Base-by-base conservation (phyloP, 306 rosid genomes). In the Pyrus betulifolia region DNA sequence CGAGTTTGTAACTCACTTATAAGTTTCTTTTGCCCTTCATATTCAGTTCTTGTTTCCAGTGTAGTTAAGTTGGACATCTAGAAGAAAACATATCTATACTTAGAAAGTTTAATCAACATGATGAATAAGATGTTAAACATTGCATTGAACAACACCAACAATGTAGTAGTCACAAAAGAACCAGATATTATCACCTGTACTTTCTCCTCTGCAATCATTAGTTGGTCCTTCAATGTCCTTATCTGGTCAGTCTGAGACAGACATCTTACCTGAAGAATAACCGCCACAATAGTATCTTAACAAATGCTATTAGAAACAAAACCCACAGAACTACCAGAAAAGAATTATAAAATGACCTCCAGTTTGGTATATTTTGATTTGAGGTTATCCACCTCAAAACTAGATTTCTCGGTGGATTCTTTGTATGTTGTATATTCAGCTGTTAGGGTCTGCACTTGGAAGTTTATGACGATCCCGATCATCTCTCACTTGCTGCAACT, bases 41-140 rank as follows among this genome's bases (percentile, higher is more conserved):
- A 89, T 82, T 92, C 99, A 9, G 85, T 80, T 82, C 83, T 86
- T n/a, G 91, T 88, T 90, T 88, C 97, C 79, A 85, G 44, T 55
- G 82, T 91, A 67, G 90, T 87, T 76, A 89, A 74, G 88, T 95
- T 97, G 74, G 79, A 90, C 78, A 92, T 87, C 99, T 95, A 74
- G 60, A 70, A 67, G 77, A 51, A 78, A 85, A 79, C 14, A 76
- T 10, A n/a, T 28, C 65, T 30, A 71, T 69, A 85, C 45, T 71
- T 33, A 74, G 44, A 52, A 49, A 44, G 63, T 52, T 15, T 52
- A 21, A 15, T 45, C 67, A 38, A 40, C 27, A 74, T 18, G 28
- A 35, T 46, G 76, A 69, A 54, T 14, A 59, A 44, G 71, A 10
- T 30, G 49, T 80, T 77, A 57, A 70, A 22, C 35, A 51, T 28